Conservation (phyloP, 805 yeast genomes). For the Naumovozyma baii region DNA sequence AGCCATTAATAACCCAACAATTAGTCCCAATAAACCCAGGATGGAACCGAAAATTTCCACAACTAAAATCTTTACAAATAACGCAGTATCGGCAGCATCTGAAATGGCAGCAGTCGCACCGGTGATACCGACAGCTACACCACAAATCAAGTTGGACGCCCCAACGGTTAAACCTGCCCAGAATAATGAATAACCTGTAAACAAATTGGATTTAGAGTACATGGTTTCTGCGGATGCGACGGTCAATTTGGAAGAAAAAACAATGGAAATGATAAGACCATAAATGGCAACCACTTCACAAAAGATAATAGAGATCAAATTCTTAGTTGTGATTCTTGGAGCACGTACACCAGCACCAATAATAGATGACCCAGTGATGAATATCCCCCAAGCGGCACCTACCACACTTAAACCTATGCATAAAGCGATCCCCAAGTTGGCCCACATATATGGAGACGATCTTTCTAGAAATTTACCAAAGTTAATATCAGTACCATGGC, state of each 20-base stretch:
- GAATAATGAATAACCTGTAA: constrained; percentile 89
- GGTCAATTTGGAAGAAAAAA: constrained; percentile 79
- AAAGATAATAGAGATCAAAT: constrained; percentile 90
- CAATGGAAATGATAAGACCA: constrained; percentile 95
- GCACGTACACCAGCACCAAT: constrained; percentile 98
- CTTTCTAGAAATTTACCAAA: constrained; percentile 78
- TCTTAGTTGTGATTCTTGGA: constrained; percentile 95
- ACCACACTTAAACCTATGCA: constrained; percentile 92
- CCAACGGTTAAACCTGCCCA: constrained; percentile 99
- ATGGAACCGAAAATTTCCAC: constrained; percentile 97
- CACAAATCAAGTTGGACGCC: constrained; percentile 84
- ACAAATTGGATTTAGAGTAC: constrained; percentile 73
- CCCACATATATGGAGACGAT: constrained; percentile 97
- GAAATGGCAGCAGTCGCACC: constrained; percentile 98
- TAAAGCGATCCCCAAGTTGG: constrained; percentile 73
- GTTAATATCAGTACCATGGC: constrained; percentile 85
- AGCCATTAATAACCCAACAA: constrained; percentile 95
- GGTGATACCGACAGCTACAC: constrained; percentile 93
- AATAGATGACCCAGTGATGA: constrained; percentile 87
- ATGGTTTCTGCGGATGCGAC: constrained; percentile 54
- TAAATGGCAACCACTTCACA: constrained; percentile 99
- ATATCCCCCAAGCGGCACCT: constrained; percentile 99
- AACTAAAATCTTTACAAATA: constrained; percentile 91
- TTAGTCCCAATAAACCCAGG: constrained; percentile 88
- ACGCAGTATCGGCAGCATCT: constrained; percentile 93